These are phyloP conservation scores for Hymenoscyphus occultus DNA, from an alignment of 2,329 filamentous ascomycete species.

Conservation along the genomic window DNA sequence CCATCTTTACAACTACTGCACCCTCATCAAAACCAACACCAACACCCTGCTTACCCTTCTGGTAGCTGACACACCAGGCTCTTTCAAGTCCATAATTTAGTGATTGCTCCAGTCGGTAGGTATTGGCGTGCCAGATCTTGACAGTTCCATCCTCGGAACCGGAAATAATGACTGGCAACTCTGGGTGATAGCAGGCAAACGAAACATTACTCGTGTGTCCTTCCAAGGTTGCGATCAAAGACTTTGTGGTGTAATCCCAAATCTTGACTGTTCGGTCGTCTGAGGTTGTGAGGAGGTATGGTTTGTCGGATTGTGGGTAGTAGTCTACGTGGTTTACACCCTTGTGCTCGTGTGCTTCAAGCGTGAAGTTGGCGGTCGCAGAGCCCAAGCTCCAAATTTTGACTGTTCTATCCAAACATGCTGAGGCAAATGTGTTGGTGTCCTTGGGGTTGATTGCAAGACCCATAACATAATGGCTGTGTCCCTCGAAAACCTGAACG, in stretches of 20 bases:
- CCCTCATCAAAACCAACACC: conserved; percentile 97
- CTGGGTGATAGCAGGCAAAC: conserved; percentile 96
- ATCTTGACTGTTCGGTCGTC: conserved; percentile 97
- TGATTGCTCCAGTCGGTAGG: conserved; percentile 92
- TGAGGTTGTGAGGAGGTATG: conserved; percentile 91
- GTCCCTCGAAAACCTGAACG: conserved; percentile 93
- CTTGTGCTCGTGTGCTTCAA: conserved; percentile 96
- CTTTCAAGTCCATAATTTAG: conserved; percentile 93
- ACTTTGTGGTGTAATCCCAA: conserved; percentile 99
- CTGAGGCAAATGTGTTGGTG: conserved; percentile 87
- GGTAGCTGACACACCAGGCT: conserved; percentile 96
- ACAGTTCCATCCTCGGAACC: conserved; percentile 96
- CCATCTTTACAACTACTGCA: conserved; percentile 96
- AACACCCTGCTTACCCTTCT: conserved; percentile 89
- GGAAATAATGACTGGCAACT: conserved; percentile 94
- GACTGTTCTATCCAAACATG: conserved; percentile 92
- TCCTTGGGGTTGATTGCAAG: conserved; percentile 97
- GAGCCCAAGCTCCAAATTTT: conserved; percentile 98
- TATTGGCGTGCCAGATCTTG: conserved; percentile 98
- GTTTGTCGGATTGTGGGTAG: conserved; percentile 70
- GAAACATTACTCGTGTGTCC: conserved; percentile 98
- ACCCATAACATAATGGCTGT: conserved; percentile 96
- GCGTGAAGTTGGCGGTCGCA: conserved; percentile 89
- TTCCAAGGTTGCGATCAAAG: conserved; percentile 91
- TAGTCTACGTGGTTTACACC: conserved; percentile 98